A percentile compares a stretch with the other conserved stretches of the same genome.
Evolutionary conservation across 2,329 filamentous ascomycete genomes (phyloP).

Genomic region (Diplodia sapinea): DNA sequence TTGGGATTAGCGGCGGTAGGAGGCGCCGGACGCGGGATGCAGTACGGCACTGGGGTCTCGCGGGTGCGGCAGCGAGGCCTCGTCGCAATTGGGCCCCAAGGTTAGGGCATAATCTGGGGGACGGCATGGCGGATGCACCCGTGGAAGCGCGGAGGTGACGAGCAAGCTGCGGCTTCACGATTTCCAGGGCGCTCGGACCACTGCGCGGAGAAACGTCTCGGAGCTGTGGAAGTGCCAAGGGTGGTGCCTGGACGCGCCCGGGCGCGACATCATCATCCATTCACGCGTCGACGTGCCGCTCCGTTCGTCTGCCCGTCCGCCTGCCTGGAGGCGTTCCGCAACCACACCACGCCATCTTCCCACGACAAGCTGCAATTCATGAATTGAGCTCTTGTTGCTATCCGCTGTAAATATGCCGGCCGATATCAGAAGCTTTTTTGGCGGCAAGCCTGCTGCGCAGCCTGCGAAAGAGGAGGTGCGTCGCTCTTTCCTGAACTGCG

Average conservation of each 20-base stretch:
- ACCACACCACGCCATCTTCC: neutral
- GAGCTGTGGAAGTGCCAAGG: conserved; percentile 12
- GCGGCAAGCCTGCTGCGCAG: conserved; percentile 68
- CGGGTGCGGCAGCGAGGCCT: conserved; percentile 35
- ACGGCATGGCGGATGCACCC: conserved; percentile 46
- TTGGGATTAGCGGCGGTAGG: neutral
- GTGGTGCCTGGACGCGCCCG: conserved; percentile 14
- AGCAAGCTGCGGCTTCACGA: conserved; percentile 33
- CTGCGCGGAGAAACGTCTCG: conserved; percentile 25
- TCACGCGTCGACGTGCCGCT: conserved; percentile 26
- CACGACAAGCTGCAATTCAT: neutral
- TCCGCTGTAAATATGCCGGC: conserved; percentile 65
- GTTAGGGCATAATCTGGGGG: conserved; percentile 45
- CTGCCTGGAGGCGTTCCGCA: neutral
- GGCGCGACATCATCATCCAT: conserved; percentile 31
- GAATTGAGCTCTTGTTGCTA: neutral
- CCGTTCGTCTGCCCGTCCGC: neutral
- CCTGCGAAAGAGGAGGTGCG: conserved; percentile 48
- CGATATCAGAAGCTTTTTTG: conserved; percentile 92
- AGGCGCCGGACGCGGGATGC: neutral
- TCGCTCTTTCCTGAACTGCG: conserved; percentile 16
- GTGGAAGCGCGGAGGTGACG: conserved; percentile 31
- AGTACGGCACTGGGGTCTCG: conserved; percentile 25
- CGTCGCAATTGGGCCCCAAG: conserved; percentile 44
- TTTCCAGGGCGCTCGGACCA: conserved; percentile 24